These are phyloP conservation scores for Populus nigra DNA, from an alignment of 345 rosid species.

Conservation along the genomic window DNA sequence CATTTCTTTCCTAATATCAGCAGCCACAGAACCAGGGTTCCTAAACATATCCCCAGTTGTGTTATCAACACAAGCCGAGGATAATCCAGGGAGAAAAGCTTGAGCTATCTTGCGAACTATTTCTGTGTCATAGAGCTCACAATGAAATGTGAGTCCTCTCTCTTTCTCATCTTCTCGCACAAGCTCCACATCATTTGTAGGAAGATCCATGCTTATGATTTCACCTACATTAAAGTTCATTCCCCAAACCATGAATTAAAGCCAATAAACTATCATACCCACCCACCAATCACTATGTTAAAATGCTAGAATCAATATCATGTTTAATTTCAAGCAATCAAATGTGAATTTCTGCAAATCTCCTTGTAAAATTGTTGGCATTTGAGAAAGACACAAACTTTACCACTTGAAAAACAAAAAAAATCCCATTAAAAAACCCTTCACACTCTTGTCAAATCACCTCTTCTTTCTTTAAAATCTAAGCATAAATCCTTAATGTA, in stretches of 20 bases:
- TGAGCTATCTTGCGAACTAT: conserved; percentile 61
- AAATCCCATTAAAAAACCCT: not conserved
- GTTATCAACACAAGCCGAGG: conserved; percentile 79
- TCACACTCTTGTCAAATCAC: not conserved
- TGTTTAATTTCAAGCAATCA: not conserved
- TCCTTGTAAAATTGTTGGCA: not conserved
- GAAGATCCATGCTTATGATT: conserved; percentile 40
- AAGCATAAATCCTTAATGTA: not conserved
- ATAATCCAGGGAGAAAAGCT: conserved; percentile 66
- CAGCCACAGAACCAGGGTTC: conserved; percentile 73
- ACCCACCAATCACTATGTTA: not conserved
- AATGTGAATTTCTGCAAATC: not conserved
- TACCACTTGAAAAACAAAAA: not conserved
- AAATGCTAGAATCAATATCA: not conserved
- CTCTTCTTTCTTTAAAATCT: not conserved
- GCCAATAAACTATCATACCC: not conserved
- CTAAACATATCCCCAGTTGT: conserved; percentile 78
- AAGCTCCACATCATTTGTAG: conserved; percentile 40
- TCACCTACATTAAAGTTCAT: conserved; percentile 15
- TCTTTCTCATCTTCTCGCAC: conserved; percentile 43
- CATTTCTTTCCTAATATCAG: conserved; percentile 70
- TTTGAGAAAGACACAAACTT: not conserved
- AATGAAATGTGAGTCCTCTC: conserved; percentile 49
- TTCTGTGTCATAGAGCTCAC: conserved; percentile 63
- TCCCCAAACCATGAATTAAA: not conserved